A percentile compares a stretch with the other conserved stretches of the same genome.
These are phyloP conservation scores for Gamsiella multidivaricata DNA, from an alignment of 192 early-diverging fungal species.

Conservation along the genomic window DNA sequence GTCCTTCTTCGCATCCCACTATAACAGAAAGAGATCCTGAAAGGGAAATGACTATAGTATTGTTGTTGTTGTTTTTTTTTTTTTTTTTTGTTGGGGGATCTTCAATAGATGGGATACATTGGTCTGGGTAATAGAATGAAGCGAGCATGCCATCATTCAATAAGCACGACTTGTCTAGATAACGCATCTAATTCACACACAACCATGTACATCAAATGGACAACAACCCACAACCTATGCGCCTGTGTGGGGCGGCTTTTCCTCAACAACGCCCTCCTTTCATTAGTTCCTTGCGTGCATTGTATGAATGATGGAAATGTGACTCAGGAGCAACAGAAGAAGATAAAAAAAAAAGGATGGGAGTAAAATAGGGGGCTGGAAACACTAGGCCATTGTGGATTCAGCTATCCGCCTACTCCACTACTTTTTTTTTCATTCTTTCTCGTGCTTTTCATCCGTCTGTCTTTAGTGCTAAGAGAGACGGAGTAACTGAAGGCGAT, in stretches of 20 bases:
- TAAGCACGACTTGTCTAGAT: too few species aligned
- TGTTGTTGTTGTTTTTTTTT: too few species aligned
- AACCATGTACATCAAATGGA: not conserved
- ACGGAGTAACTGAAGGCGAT: too few species aligned
- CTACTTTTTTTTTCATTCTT: not conserved
- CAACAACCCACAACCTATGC: not conserved
- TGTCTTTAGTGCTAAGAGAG: too few species aligned
- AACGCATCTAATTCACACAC: not conserved
- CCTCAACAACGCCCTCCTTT: not conserved
- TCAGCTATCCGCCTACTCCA: not conserved
- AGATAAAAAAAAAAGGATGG: not conserved
- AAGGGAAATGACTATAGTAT: too few species aligned
- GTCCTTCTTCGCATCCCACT: not conserved
- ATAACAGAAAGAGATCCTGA: too few species aligned
- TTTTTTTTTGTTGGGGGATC: too few species aligned
- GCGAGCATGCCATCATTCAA: too few species aligned
- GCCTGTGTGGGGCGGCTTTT: not conserved
- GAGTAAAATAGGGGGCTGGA: not conserved
- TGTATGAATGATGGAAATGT: conserved; percentile 8
- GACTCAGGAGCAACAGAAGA: conserved; percentile 5
- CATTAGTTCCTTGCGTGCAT: not conserved
- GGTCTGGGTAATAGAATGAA: too few species aligned
- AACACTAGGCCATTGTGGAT: not conserved
- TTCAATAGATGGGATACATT: too few species aligned
- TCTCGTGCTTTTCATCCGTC: too few species aligned